Evolutionary conservation across 164 flowering plant species (phyloP), one percentile per base, ranked within the genome.

Genomic region (Dillenia turbinata): DNA sequence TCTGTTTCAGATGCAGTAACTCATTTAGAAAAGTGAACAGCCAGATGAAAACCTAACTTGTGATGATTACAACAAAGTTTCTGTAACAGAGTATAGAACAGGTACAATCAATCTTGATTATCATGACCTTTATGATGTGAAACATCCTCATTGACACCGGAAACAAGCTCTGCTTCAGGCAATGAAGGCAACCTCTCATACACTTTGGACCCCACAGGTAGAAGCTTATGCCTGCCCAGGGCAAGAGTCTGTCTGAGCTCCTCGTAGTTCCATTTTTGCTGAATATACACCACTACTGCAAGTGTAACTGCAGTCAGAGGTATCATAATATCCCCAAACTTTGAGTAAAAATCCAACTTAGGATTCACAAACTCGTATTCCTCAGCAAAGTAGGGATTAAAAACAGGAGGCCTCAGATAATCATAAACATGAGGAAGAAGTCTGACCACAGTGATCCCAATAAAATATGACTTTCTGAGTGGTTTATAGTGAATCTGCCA

Each of bases 341-440:
- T 83, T 8, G 95, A 81, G 77, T 67, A 89, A 62, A 87, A 92
- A 53, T 89, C 93, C 57, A 73, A n/a, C 40, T 54, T 70, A 8
- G 86, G 91, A 66, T 92, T 83, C 58, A 81, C 96, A 63, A 89
- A 89, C 66, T 86, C 96, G 22, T 75, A 78, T 22, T 85, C 85
- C 49, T 80, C 84, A 0, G 83, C 70, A 74, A 89, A 85, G 71
- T 82, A 88, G 0, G 96, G 96, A 67, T 82, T 88, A 22, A 71
- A 74, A 33, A 73, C 51, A 0, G 92, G 92, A 50, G 88, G 69
- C 49, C 77, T 74, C 12, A 79, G 46, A 57, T 71, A 82, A 69
- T 89, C 98, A 73, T 92, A 92, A 13, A 85, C 54, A 68, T 89
- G 96, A 33, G 96, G 98, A 33, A 92, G 82, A 63, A 92, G 85